These are phyloP conservation scores for Rhodotorula sp. DNA, from an alignment of 1,284 basidiomycete genomes.

Conservation along the genomic window DNA sequence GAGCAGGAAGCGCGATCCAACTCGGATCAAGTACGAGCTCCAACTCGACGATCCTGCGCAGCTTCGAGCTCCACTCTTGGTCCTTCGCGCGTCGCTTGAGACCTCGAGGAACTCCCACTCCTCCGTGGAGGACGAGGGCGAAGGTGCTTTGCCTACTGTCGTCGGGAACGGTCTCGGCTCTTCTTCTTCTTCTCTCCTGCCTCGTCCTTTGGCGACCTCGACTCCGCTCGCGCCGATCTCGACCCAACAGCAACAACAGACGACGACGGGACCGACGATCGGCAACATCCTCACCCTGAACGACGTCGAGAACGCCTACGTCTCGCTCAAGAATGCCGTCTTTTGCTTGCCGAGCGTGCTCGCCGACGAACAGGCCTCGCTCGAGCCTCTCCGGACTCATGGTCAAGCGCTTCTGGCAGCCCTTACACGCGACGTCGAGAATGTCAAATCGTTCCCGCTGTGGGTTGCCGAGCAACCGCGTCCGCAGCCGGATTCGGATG, in stretches of 20 bases:
- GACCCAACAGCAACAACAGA: background rate
- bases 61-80: slow-evolving; percentile 18
- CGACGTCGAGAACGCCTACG: slow-evolving; percentile 36
- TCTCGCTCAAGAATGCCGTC: slow-evolving; percentile 22
- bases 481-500: background rate
- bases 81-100: slow-evolving; percentile 25
- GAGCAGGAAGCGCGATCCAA: background rate
- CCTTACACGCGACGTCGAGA: slow-evolving; percentile 31
- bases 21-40: background rate
- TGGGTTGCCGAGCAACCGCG: slow-evolving; percentile 7
- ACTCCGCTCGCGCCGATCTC: background rate
- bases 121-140: too few relatives aligned
- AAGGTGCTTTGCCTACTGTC: too few relatives aligned
- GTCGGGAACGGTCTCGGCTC: background rate
- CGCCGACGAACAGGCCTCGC: background rate
- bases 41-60: slow-evolving; percentile 18
- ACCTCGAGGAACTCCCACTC: background rate
- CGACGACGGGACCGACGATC: background rate
- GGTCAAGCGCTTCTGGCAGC: slow-evolving; percentile 5
- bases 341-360: slow-evolving; percentile 19
- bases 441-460: slow-evolving; percentile 27
- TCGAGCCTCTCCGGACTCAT: slow-evolving; percentile 17
- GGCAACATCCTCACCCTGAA: slow-evolving; percentile 9
- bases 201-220: background rate
- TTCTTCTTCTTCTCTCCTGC: background rate